Evolutionary conservation across 1,284 basidiomycete species (phyloP).

Genomic region (Golubevia pallescens): DNA sequence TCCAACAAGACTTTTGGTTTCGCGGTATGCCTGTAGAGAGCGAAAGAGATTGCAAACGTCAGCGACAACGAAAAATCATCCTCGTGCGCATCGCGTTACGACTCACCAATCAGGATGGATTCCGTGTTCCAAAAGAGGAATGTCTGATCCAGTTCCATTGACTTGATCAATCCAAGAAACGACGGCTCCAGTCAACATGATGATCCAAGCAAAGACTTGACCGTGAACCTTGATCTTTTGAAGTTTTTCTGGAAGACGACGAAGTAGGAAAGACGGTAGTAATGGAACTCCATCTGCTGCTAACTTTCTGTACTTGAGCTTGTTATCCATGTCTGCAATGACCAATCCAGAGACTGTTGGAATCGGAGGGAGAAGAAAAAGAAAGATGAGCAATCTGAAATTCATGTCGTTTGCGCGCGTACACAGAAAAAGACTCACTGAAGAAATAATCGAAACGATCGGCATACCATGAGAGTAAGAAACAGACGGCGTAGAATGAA

Average conservation of each 20-base stretch:
- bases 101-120: slow-evolving; percentile 39
- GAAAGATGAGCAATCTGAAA: no score
- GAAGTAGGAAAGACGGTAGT: slow-evolving; percentile 3
- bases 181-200: slow-evolving; percentile 34
- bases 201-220: slow-evolving; percentile 39
- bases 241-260: slow-evolving; percentile 10
- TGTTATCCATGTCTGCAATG: slow-evolving; percentile 44
- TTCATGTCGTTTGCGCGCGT: no score
- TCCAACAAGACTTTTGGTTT: slow-evolving; percentile 20
- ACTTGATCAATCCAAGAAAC: slow-evolving; percentile 33
- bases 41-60: background rate
- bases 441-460: slow-evolving; percentile 52
- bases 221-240: slow-evolving; percentile 13
- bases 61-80: background rate
- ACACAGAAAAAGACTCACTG: slow-evolving; percentile 7
- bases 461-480: slow-evolving; percentile 45
- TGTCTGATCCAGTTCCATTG: slow-evolving; percentile 17
- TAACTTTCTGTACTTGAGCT: slow-evolving; percentile 41
- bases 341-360: slow-evolving; percentile 33
- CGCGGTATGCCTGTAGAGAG: no score
- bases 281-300: slow-evolving; percentile 34
- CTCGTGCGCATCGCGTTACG: background rate
- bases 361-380: no score
- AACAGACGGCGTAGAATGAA: slow-evolving; percentile 41
- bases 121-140: slow-evolving; percentile 27